Evolutionary conservation across 1,284 basidiomycete genomes (phyloP).

Genomic region (Ceratobasidium sp.): DNA sequence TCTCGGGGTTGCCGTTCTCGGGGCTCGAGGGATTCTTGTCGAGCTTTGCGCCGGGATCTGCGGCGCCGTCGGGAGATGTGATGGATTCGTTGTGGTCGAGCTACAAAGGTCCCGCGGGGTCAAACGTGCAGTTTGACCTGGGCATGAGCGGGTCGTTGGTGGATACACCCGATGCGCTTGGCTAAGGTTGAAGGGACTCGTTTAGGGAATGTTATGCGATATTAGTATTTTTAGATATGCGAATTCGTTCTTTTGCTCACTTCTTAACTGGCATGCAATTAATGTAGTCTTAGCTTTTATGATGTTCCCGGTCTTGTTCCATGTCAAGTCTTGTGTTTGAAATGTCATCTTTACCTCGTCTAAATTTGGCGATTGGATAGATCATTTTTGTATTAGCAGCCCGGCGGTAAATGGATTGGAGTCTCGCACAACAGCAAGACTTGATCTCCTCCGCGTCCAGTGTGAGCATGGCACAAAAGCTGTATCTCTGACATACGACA

Average conservation of each 20-base stretch:
- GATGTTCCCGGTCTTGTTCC: not conserved
- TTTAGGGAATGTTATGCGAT: conserved; percentile 5
- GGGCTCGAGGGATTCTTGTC: conserved; percentile 36
- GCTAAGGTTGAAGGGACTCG: not conserved
- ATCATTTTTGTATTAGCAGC: conserved; percentile 6
- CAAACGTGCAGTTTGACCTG: conserved; percentile 31
- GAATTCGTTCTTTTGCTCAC: not conserved
- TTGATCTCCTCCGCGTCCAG: not conserved
- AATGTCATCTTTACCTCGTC: not conserved
- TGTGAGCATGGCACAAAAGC: not conserved
- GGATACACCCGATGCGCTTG: conserved; percentile 23
- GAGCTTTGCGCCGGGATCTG: conserved; percentile 29
- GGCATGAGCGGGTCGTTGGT: conserved; percentile 25
- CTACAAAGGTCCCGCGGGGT: conserved; percentile 32
- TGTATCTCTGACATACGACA: not conserved
- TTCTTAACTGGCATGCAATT: not conserved
- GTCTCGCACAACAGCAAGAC: not conserved
- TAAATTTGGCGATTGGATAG: not conserved
- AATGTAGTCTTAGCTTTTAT: conserved; percentile 33
- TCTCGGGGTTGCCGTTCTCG: conserved; percentile 34
- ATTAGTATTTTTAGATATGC: conserved; percentile 23
- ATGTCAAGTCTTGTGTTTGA: not conserved
- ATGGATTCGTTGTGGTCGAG: conserved; percentile 36
- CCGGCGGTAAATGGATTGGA: not conserved
- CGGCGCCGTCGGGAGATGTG: conserved; percentile 27